A percentile compares a stretch with the other conserved stretches of the same genome.
Conservation (phyloP, 2,329 filamentous ascomycete genomes). For the Curvularia lunata region DNA sequence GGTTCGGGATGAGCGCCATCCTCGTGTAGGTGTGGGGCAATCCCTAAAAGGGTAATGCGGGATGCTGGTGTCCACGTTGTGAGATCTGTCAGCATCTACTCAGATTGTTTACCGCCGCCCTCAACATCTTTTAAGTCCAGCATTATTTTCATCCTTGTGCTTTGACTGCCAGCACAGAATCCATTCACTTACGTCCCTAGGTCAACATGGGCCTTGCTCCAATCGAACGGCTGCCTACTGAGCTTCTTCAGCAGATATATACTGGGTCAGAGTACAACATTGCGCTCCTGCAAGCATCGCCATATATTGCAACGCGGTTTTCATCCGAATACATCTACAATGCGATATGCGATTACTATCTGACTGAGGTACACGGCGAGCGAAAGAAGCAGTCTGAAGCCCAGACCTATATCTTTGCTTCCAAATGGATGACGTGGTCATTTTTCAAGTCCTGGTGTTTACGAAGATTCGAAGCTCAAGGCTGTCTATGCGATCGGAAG, state of each 20-base stretch:
- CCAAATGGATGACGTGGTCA: constrained; percentile 45
- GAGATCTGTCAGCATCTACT: neutral
- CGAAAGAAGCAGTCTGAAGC: constrained; percentile 23
- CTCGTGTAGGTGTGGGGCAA: neutral
- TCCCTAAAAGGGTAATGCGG: neutral
- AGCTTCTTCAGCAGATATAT: constrained; percentile 62
- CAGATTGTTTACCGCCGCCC: no score
- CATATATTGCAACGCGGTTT: constrained; percentile 45
- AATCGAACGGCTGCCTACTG: constrained; percentile 57
- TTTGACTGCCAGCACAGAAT: neutral
- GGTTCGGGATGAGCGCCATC: neutral
- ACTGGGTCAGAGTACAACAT: constrained; percentile 54
- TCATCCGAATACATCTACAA: constrained; percentile 35
- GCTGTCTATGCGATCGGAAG: constrained; percentile 35
- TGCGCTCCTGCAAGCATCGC: constrained; percentile 50
- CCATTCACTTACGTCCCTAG: neutral
- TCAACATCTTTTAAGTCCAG: neutral
- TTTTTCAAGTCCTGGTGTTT: constrained; percentile 37
- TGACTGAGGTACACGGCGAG: constrained; percentile 20
- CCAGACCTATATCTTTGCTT: constrained; percentile 38
- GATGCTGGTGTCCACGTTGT: neutral
- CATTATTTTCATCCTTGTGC: neutral
- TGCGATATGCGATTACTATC: constrained; percentile 32
- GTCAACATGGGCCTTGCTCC: constrained; percentile 25
- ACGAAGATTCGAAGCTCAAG: constrained; percentile 25